Evolutionary conservation across 495 filamentous ascomycete species (phyloP), one percentile per base, ranked within the genome.

Genomic region (Patellaria atrata): DNA sequence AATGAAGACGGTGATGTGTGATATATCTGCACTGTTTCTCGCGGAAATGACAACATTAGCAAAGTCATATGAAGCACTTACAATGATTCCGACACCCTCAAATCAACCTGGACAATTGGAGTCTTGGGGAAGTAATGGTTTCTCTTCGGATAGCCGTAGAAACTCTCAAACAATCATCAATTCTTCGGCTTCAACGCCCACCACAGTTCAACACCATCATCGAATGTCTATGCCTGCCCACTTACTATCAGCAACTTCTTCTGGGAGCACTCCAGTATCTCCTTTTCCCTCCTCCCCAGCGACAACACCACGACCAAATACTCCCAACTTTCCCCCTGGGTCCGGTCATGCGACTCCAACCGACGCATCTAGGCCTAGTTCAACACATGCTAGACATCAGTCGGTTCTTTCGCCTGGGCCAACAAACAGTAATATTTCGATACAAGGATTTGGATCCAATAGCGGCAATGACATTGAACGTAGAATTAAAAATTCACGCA

Each of bases 1-100:
- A 3, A 86, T 92, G 63, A 93, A 89, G 56, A 93, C 83, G 2
- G 71, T 92, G 42, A 76, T 96, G 66, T 93, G 89, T 51, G 85
- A 94, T 56, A 70, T 94, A 29, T 87, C 84, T 3, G 77, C 82
- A 13, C 48, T 79, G 12, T 58, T 99, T 24, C 64, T 99, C 15
- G 81, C 78, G 7, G 87, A 94, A 51, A 70, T 99, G 67, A 81
- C 80, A 20, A 77, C 73, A 3, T 73, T 92, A 40, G 87, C 85
- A 38, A 86, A 75, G 44, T 82, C 79, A 0, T 68, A 87, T 33
- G 86, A 94, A 56, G 81, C 60, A 12, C 68, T 83, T 48, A 71
- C 74, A 15, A 75, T 72, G 2, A 73, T 94, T 31, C 79, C 89
- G 33, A 91, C 86, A 0, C 87, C 82, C 27, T n/a, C n/a, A 41